Evolutionary conservation across 164 flowering plant genomes (phyloP).

Genomic region (Nelumbo lutea): DNA sequence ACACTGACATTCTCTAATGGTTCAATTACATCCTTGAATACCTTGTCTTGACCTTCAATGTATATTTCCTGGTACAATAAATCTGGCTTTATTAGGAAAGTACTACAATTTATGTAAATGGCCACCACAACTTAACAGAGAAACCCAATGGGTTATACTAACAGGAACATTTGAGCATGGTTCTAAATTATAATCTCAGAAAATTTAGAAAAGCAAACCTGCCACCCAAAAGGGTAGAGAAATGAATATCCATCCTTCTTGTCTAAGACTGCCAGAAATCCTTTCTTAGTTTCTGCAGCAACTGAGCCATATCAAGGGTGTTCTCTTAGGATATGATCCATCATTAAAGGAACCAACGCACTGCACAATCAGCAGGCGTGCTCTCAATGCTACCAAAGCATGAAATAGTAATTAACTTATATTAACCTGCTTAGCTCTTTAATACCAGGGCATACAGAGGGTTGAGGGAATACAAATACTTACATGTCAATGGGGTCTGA

Average conservation of each 20-base stretch:
- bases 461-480: slow-evolving; percentile 7
- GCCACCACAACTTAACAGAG: background rate
- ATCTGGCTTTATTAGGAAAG: background rate
- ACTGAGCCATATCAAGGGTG: slow-evolving; percentile 83
- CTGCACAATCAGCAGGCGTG: slow-evolving; percentile 44
- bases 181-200: background rate
- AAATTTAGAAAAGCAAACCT: slow-evolving; percentile 40
- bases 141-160: background rate
- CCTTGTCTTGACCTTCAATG: slow-evolving; percentile 88
- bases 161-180: background rate
- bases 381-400: slow-evolving; percentile 31
- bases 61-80: slow-evolving; percentile 61
- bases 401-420: background rate
- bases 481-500: background rate
- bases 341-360: slow-evolving; percentile 37
- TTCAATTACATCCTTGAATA: slow-evolving; percentile 92
- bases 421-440: background rate
- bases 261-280: slow-evolving; percentile 66
- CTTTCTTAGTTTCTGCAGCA: slow-evolving; percentile 92
- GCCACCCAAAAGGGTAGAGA: slow-evolving; percentile 93
- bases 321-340: slow-evolving; percentile 60
- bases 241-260: slow-evolving; percentile 76
- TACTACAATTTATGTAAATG: background rate
- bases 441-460: slow-evolving; percentile 44
- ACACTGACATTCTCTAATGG: slow-evolving; percentile 90